phyloP scores from a whole-genome alignment of 441 rosid species.

The Jatropha multifida region DNA sequence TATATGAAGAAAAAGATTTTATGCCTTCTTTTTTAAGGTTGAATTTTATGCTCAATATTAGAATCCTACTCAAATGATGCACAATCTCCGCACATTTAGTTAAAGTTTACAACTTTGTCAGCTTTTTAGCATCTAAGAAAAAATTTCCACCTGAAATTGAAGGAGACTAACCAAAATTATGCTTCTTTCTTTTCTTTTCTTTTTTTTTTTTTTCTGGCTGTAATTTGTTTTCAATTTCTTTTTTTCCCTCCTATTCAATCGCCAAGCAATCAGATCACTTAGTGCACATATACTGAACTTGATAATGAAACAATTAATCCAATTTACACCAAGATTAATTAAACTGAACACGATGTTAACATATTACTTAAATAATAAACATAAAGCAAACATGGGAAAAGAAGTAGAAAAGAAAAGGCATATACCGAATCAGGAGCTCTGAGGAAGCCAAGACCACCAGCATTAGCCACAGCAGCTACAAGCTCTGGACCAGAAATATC shows the following conservation, averaged over 20 bases:
- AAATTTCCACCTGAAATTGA: constrained; percentile 5
- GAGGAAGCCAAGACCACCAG: constrained; percentile 81
- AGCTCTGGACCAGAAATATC: constrained; percentile 88
- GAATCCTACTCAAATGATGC: neutral
- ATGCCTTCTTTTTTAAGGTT: neutral
- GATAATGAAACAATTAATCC: neutral
- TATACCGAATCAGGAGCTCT: constrained; percentile 83
- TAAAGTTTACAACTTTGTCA: neutral
- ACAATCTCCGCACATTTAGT: neutral
- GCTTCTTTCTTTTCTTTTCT: too few species aligned
- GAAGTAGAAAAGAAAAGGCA: neutral
- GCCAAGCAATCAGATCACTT: neutral
- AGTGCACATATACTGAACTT: neutral
- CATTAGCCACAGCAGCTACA: constrained; percentile 85
- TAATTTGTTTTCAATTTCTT: too few species aligned
- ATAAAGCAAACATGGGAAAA: neutral
- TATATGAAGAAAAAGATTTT: neutral
- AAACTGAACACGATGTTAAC: neutral
- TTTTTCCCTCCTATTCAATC: neutral
- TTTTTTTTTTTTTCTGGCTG: too few species aligned
- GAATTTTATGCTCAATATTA: neutral
- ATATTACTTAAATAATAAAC: neutral
- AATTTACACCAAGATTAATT: neutral
- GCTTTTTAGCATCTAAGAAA: neutral
- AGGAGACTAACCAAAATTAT: neutral